Conservation (phyloP, 257 asterid species). For the Nicotiana otophora region DNA sequence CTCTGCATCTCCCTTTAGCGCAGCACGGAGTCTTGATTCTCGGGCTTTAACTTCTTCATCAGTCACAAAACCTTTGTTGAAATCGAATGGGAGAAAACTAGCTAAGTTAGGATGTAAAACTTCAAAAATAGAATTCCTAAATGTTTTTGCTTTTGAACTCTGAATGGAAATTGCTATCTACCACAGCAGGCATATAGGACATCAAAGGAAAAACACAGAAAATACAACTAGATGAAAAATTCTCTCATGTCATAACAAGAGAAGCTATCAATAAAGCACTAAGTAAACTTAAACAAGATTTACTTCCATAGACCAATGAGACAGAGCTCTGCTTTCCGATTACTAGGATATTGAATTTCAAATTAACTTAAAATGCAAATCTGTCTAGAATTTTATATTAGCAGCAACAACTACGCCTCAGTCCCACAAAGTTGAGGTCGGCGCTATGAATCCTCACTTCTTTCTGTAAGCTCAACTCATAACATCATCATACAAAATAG, state of each 20-base stretch:
- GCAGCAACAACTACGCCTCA: constrained; percentile 33
- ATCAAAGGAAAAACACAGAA: background rate
- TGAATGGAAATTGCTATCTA: background rate
- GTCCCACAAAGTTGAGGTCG: too few species aligned
- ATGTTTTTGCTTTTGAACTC: background rate
- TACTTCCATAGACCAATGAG: background rate
- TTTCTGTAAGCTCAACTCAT: too few species aligned
- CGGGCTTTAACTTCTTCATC: constrained; percentile 68
- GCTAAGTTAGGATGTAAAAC: background rate
- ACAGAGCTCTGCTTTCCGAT: background rate
- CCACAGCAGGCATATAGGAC: background rate
- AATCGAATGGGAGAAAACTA: background rate
- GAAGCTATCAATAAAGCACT: background rate
- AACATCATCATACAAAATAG: background rate
- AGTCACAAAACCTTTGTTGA: constrained; percentile 56
- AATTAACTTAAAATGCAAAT: background rate
- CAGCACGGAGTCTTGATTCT: constrained; percentile 52
- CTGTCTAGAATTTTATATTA: background rate
- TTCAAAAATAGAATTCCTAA: background rate
- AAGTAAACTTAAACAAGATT: background rate
- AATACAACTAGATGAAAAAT: background rate
- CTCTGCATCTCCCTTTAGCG: constrained; percentile 39
- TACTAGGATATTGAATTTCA: background rate
- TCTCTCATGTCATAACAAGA: background rate
- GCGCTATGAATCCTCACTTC: too few species aligned